Conservation (phyloP, 73 alveolate genomes). For the Uronychia binucleata region DNA sequence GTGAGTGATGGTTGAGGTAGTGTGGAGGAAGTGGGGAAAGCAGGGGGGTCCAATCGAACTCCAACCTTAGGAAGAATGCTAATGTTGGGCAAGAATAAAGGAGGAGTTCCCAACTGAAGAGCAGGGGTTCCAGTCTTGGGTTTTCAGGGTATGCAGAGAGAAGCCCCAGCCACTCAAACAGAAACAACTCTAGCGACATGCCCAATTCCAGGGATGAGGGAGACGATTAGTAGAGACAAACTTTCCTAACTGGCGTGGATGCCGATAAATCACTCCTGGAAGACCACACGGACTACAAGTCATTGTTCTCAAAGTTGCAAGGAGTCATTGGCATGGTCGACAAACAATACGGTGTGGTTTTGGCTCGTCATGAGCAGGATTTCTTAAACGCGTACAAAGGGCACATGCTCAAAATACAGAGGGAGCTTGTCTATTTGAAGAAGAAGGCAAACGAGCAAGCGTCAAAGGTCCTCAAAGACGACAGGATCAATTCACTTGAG, state of each 20-base stretch:
- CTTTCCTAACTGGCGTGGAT: neutral
- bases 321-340: conserved; percentile 10
- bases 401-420: conserved; percentile 58
- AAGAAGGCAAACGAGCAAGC: conserved; percentile 52
- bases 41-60: neutral
- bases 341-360: conserved; percentile 19
- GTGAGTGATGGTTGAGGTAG: conserved; percentile 3
- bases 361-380: conserved; percentile 46
- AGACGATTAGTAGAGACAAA: neutral
- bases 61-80: neutral
- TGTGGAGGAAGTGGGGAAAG: neutral
- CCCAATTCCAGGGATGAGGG: neutral
- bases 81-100: neutral
- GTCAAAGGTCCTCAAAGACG: conserved; percentile 34
- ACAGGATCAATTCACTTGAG: conserved; percentile 38
- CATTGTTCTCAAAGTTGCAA: neutral
- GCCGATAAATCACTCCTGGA: neutral
- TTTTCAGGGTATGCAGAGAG: too few species aligned
- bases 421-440: conserved; percentile 36
- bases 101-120: too few species aligned
- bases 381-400: conserved; percentile 60
- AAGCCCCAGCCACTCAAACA: too few species aligned
- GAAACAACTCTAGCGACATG: too few species aligned
- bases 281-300: neutral
- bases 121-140: too few species aligned